phyloP scores from a whole-genome alignment of 352 stramenopile genomes.

The Globisporangium cylindrosporum region DNA sequence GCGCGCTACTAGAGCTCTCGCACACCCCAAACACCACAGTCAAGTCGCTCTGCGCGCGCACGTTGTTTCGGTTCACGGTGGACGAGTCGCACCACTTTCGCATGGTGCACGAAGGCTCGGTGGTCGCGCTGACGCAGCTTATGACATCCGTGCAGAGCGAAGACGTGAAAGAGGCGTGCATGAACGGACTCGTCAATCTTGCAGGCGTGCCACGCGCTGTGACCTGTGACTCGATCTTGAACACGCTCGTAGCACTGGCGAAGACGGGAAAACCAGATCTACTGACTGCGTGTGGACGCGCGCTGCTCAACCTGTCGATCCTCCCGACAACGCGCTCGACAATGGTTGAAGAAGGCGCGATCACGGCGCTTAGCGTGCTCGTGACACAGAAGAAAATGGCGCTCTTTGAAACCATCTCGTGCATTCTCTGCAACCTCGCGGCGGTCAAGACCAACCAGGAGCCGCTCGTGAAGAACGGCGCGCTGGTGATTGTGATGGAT shows the following conservation, averaged over 20 bases:
- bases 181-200: conserved; percentile 75
- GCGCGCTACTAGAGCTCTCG: conserved; percentile 56
- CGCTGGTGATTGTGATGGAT: conserved; percentile 43
- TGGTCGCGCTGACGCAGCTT: conserved; percentile 61
- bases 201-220: conserved; percentile 65
- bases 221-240: conserved; percentile 67
- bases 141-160: conserved; percentile 46
- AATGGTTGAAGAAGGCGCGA: conserved; percentile 72
- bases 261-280: conserved; percentile 29
- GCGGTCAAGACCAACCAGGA: conserved; percentile 65
- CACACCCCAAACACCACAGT: conserved; percentile 60
- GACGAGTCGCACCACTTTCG: conserved; percentile 75
- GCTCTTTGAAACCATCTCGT: conserved; percentile 44
- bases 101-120: conserved; percentile 75
- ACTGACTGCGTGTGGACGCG: conserved; percentile 43
- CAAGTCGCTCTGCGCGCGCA: conserved; percentile 66
- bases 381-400: conserved; percentile 29
- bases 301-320: conserved; percentile 78
- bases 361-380: conserved; percentile 56
- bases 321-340: conserved; percentile 64
- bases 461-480: conserved; percentile 54
- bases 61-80: conserved; percentile 67
- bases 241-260: conserved; percentile 39
- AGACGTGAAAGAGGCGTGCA: conserved; percentile 55
- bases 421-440: conserved; percentile 59